A percentile compares a stretch with the other conserved stretches of the same genome.
Evolutionary conservation across 306 rosid genomes (phyloP).

Genomic region (Vigna nakashimae): DNA sequence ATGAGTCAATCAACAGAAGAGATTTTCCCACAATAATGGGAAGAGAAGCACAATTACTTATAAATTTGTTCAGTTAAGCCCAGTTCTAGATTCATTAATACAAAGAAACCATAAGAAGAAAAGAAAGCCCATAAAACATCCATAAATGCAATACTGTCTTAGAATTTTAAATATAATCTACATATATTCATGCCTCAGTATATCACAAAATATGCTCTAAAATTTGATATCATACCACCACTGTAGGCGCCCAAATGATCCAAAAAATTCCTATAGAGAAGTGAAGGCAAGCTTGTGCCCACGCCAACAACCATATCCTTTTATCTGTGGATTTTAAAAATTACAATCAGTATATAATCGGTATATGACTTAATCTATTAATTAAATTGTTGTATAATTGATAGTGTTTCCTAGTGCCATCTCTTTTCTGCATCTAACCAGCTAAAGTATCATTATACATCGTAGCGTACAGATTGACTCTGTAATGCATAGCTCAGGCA

Average conservation of each 20-base stretch:
- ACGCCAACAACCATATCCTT: conserved; percentile 89
- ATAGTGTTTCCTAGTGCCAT: conserved; percentile 19
- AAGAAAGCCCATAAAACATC: conserved; percentile 17
- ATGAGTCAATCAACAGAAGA: neutral
- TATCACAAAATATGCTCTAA: conserved; percentile 26
- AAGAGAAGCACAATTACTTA: conserved; percentile 13
- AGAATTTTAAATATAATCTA: conserved; percentile 25
- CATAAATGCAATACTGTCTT: conserved; percentile 24
- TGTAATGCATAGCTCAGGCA: conserved; percentile 29
- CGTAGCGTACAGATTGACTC: conserved; percentile 30
- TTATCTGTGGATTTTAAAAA: conserved; percentile 73
- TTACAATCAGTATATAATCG: conserved; percentile 39
- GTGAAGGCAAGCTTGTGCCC: conserved; percentile 93
- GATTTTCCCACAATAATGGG: conserved; percentile 26
- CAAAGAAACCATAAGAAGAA: conserved; percentile 36
- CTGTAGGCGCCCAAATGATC: conserved; percentile 97
- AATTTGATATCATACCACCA: conserved; percentile 75
- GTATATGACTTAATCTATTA: conserved; percentile 35
- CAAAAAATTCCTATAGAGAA: conserved; percentile 82
- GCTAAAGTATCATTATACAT: conserved; percentile 6
- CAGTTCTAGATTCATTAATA: conserved; percentile 31
- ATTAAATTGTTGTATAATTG: conserved; percentile 24
- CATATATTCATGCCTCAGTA: conserved; percentile 18
- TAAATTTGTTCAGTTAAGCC: conserved; percentile 23
- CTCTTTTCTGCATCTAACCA: conserved; percentile 28